Evolutionary conservation across 177 flowering plant genomes (phyloP).

Genomic region (Vitis hybrid): DNA sequence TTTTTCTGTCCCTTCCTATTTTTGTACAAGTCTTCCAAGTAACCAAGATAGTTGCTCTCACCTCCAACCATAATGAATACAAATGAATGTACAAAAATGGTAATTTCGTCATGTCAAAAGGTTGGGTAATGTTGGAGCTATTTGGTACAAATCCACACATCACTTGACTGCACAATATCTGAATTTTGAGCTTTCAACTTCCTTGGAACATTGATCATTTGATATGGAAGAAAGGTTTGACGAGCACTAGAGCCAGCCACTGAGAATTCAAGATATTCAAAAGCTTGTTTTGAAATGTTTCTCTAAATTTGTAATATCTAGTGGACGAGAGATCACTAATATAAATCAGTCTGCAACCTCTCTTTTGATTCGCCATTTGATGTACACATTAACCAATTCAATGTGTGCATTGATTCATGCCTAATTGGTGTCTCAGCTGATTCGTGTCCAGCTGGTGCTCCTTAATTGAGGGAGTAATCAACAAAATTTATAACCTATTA

Average conservation of each 20-base stretch:
- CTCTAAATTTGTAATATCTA: conserved; percentile 4
- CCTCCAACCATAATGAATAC: conserved; percentile 72
- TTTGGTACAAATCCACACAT: no score
- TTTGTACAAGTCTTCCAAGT: conserved; percentile 86
- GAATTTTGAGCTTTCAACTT: no score
- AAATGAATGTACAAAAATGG: conserved; percentile 54
- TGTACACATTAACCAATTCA: no score
- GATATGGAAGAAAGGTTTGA: conserved; percentile 6
- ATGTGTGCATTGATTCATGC: no score
- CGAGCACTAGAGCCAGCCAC: conserved; percentile 1
- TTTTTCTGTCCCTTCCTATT: conserved; percentile 72
- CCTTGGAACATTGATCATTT: conserved; percentile 12
- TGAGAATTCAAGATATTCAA: conserved; percentile 14
- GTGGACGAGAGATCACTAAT: no score
- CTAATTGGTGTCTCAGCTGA: no score
- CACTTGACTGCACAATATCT: no score
- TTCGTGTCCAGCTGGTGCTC: no score
- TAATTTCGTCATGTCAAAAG: conserved; percentile 20
- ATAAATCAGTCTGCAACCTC: no score
- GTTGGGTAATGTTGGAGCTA: not conserved
- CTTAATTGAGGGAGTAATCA: no score
- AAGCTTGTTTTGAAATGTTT: conserved; percentile 6
- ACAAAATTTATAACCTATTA: no score
- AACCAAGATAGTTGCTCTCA: conserved; percentile 61
- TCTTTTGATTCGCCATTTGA: no score